These are phyloP conservation scores for Lepraria neglecta DNA, from an alignment of 495 filamentous ascomycete species.

Conservation along the genomic window DNA sequence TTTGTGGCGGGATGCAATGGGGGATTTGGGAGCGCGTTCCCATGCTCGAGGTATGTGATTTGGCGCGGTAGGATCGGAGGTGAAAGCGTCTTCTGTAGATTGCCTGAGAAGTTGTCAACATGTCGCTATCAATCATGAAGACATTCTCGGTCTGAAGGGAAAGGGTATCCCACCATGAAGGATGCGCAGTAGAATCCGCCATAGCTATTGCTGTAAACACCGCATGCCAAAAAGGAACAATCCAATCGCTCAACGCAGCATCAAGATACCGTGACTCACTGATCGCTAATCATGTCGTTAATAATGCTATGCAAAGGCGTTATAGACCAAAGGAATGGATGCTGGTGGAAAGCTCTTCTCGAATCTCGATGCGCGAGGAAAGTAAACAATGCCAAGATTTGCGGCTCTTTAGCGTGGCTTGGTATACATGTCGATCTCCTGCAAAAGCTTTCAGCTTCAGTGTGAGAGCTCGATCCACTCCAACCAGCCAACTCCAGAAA, in stretches of 20 bases:
- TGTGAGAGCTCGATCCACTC: no score
- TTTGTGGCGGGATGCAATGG: conserved; percentile 38
- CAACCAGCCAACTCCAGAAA: background rate
- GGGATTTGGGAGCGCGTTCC: conserved; percentile 53
- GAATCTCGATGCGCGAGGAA: conserved; percentile 3
- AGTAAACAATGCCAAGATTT: conserved; percentile 19
- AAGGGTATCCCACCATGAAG: conserved; percentile 10
- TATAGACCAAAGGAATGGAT: background rate
- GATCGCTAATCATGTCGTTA: background rate
- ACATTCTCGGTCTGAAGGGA: background rate
- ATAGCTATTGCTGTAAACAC: conserved; percentile 9
- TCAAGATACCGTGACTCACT: background rate
- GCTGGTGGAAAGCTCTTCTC: background rate
- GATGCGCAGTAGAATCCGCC: background rate
- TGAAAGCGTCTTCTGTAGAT: conserved; percentile 3
- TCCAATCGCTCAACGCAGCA: background rate
- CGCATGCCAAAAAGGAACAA: background rate
- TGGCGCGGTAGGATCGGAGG: conserved; percentile 39
- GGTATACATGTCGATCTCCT: background rate
- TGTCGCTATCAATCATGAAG: background rate
- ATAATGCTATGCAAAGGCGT: background rate
- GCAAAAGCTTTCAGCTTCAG: background rate
- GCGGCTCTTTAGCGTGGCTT: conserved; percentile 8
- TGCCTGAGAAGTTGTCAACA: conserved; percentile 3
- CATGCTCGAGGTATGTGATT: conserved; percentile 41